Conservation (phyloP, 805 yeast species). For the Candida hungchunana region DNA sequence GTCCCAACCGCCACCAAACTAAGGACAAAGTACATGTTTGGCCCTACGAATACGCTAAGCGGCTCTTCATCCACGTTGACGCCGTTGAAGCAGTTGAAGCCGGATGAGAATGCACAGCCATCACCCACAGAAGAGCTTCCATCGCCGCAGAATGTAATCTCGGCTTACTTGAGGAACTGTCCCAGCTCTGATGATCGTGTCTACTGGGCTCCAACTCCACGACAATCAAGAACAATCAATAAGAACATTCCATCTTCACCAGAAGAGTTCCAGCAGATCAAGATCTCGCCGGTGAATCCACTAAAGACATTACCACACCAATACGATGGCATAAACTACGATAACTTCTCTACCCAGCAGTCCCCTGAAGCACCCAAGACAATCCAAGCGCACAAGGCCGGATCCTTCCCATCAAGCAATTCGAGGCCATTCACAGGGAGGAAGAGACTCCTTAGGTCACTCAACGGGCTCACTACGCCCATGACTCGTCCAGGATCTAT, state of each 20-base stretch:
- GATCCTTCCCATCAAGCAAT: conserved; percentile 11
- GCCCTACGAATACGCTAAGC: conserved; percentile 11
- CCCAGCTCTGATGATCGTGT: conserved; percentile 27
- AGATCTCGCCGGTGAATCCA: conserved; percentile 18
- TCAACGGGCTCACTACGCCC: conserved; percentile 12
- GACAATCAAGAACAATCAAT: conserved; percentile 8
- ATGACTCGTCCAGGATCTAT: conserved; percentile 5
- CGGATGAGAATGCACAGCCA: not conserved
- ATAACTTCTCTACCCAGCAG: conserved; percentile 17
- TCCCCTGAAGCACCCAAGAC: conserved; percentile 16
- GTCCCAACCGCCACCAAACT: conserved; percentile 4
- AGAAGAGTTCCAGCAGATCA: conserved; percentile 8
- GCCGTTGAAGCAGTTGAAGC: conserved; percentile 4
- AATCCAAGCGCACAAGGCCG: conserved; percentile 7
- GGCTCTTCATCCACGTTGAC: conserved; percentile 1
- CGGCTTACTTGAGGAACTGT: conserved; percentile 5
- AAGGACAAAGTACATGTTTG: conserved; percentile 13
- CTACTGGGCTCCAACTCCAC: conserved; percentile 28
- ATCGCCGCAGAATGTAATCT: not conserved
- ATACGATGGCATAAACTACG: conserved; percentile 20
- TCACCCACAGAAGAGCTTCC: not conserved
- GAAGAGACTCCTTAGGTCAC: conserved; percentile 5
- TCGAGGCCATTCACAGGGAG: conserved; percentile 6
- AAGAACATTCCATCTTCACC: conserved; percentile 24
- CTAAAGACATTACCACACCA: conserved; percentile 13